phyloP scores from a whole-genome alignment of 1,139 yeast genomes.

The Debaryomyces fabryi region DNA sequence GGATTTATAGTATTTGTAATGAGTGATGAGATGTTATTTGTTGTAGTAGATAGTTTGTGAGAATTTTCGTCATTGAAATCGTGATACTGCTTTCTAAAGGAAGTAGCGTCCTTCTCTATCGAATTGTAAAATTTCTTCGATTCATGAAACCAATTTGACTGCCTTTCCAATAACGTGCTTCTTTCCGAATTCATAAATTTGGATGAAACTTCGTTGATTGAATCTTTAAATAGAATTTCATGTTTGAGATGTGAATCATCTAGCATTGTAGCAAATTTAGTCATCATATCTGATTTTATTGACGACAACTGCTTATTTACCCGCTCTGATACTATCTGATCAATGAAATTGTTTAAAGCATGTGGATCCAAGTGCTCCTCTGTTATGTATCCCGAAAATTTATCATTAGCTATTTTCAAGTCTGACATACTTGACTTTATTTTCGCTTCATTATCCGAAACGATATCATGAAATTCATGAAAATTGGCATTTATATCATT shows the following conservation, averaged over 20 bases:
- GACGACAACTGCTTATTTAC: slow-evolving; percentile 9
- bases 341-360: slow-evolving; percentile 2
- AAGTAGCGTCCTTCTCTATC: slow-evolving; percentile 8
- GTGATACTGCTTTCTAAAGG: slow-evolving; percentile 8
- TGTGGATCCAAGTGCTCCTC: slow-evolving; percentile 16
- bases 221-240: slow-evolving; percentile 13
- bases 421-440: slow-evolving; percentile 14
- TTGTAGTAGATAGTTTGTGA: slow-evolving; percentile 12
- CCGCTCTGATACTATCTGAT: slow-evolving; percentile 11
- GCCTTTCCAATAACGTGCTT: slow-evolving; percentile 12
- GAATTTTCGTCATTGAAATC: slow-evolving; percentile 9
- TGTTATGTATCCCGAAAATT: slow-evolving; percentile 18
- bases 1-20: slow-evolving; percentile 11
- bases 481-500: slow-evolving; percentile 6
- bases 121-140: slow-evolving; percentile 8
- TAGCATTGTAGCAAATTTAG: slow-evolving; percentile 13
- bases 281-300: slow-evolving; percentile 11
- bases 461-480: slow-evolving; percentile 1
- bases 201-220: slow-evolving; percentile 12
- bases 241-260: slow-evolving; percentile 11
- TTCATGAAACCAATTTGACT: slow-evolving; percentile 16
- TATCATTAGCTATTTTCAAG: slow-evolving; percentile 17
- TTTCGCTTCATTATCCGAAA: slow-evolving; percentile 1
- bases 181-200: slow-evolving; percentile 11
- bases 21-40: slow-evolving; percentile 10